A percentile compares a stretch with the other conserved stretches of the same genome.
These are phyloP conservation scores for Talaromyces stipitatus DNA, from an alignment of 495 filamentous ascomycete genomes.

Conservation along the genomic window DNA sequence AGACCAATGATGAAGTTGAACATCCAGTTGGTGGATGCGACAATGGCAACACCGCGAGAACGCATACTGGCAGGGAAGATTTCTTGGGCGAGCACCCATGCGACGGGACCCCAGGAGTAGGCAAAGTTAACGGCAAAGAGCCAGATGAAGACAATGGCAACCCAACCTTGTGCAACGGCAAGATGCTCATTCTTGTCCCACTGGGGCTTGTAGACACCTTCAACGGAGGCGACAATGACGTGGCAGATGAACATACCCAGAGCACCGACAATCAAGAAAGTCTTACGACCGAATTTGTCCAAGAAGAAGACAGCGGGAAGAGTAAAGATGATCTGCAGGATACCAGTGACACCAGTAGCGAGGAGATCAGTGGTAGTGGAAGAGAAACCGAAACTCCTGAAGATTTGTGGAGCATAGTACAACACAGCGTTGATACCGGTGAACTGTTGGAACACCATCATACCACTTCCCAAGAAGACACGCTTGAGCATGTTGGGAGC, in stretches of 20 bases:
- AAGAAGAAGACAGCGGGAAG: slow-evolving; percentile 64
- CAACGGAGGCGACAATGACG: slow-evolving; percentile 37
- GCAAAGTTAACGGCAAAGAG: slow-evolving; percentile 38
- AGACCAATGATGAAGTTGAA: slow-evolving; percentile 39
- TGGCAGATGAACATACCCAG: slow-evolving; percentile 61
- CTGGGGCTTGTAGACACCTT: slow-evolving; percentile 24
- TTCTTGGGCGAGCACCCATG: slow-evolving; percentile 38
- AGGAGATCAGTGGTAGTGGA: slow-evolving; percentile 54
- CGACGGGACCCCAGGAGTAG: slow-evolving; percentile 36
- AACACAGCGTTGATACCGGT: slow-evolving; percentile 57
- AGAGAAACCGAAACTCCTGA: slow-evolving; percentile 24
- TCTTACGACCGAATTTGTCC: slow-evolving; percentile 63
- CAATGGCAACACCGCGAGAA: slow-evolving; percentile 36
- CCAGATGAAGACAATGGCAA: slow-evolving; percentile 36
- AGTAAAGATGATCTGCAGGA: slow-evolving; percentile 67
- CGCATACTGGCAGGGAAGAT: slow-evolving; percentile 40
- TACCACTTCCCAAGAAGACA: slow-evolving; percentile 45
- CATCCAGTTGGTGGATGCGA: slow-evolving; percentile 37
- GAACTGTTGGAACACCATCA: slow-evolving; percentile 54
- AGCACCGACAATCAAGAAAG: slow-evolving; percentile 68
- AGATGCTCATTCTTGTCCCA: slow-evolving; percentile 20
- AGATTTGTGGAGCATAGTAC: slow-evolving; percentile 49
- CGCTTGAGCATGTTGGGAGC: slow-evolving; percentile 54
- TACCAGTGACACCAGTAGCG: slow-evolving; percentile 69
- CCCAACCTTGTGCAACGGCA: slow-evolving; percentile 28